Evolutionary conservation across 1,284 basidiomycete genomes (phyloP), one percentile per base, ranked within the genome.

Genomic region (Mycena sp.): DNA sequence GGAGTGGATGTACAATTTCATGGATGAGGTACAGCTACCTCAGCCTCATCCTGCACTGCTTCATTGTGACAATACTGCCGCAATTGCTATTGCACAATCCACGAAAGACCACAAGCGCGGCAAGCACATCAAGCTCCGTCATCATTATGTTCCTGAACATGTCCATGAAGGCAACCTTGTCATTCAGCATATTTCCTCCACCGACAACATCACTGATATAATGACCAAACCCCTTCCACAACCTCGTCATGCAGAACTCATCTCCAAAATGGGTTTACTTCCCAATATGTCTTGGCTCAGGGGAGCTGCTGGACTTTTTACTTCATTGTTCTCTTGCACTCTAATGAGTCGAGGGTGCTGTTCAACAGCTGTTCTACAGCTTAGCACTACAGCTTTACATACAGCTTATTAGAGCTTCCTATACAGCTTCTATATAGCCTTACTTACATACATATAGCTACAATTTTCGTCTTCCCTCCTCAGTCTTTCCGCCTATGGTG

Each of bases 131-230:
- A n/a, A 9, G 12, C n/a, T 26, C 19, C 43, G 43, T 26, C 25
- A 21, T 45, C 43, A 45, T 19, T 45, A 45, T 26, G 25, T 45
- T n/a, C 43, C 10, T 26, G 43, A 45, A 19, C 43, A n/a, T 45
- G 55, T 57, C 19, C 40, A 41, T 17, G 41, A 26, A 21, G 29
- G 44, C 9, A 41, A 57, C 17, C 10, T 57, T 26, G 16, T 19
- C 7, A 23, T 57, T 17, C 7, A 10, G 23, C 30, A 44, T 30
- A 26, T 57, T 29, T 25, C 43, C 4, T 44, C 41, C 16, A 26
- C 23, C 11, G 55, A 57, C 41, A 57, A 57, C 29, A n/a, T 57
- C 14, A 41, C 55, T 10, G 43, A 57, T 29, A 28, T 57, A 5
- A 45, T 49, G 21, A 57, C 55, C n/a, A 57, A 57, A 32, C 17